A percentile compares a stretch with the other conserved stretches of the same genome.
These are phyloP conservation scores for Sicyos edulis DNA, from an alignment of 306 rosid species.

Conservation along the genomic window DNA sequence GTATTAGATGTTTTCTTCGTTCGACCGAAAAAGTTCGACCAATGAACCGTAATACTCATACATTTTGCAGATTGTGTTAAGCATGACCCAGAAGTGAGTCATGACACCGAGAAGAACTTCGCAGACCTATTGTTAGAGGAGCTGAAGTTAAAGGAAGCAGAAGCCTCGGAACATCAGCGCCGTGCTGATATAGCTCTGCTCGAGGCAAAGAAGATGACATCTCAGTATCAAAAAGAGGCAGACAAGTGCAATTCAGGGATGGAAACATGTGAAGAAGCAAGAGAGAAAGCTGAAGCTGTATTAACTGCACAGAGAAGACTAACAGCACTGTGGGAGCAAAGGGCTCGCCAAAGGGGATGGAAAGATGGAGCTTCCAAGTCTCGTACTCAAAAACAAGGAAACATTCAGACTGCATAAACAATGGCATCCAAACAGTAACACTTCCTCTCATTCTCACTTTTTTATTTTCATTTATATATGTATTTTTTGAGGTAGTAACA, in stretches of 20 bases:
- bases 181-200: slow-evolving; percentile 88
- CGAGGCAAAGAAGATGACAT: slow-evolving; percentile 92
- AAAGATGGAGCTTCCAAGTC: slow-evolving; percentile 70
- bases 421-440: slow-evolving; percentile 3
- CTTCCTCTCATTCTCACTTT: not conserved
- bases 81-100: slow-evolving; percentile 79
- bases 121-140: slow-evolving; percentile 85
- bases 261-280: slow-evolving; percentile 95
- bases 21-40: not conserved
- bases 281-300: slow-evolving; percentile 81
- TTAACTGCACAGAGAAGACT: slow-evolving; percentile 60
- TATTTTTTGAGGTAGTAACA: not conserved
- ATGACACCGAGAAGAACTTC: slow-evolving; percentile 81
- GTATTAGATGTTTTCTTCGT: not conserved
- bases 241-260: slow-evolving; percentile 98
- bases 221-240: slow-evolving; percentile 96
- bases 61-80: slow-evolving; percentile 71
- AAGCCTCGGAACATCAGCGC: slow-evolving; percentile 62
- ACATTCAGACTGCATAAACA: slow-evolving; percentile 51
- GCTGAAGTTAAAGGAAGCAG: slow-evolving; percentile 69
- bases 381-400: slow-evolving; percentile 44
- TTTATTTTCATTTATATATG: not conserved
- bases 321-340: slow-evolving; percentile 75
- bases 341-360: slow-evolving; percentile 98
- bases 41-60: not conserved